These are phyloP conservation scores for Neurospora terricola DNA, from an alignment of 495 filamentous ascomycete genomes.

Conservation along the genomic window DNA sequence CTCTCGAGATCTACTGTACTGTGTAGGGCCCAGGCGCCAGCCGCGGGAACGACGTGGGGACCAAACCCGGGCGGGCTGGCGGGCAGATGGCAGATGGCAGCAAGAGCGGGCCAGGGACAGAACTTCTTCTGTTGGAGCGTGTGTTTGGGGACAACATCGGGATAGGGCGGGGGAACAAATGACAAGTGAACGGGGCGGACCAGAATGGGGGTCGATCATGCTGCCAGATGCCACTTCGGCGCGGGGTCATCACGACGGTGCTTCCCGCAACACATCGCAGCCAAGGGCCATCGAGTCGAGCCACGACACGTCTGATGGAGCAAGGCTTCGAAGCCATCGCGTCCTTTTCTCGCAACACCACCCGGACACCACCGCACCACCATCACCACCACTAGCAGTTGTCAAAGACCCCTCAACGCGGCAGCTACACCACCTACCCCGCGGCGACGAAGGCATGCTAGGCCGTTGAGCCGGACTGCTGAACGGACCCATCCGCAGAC, in stretches of 20 bases:
- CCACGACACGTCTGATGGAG: not conserved
- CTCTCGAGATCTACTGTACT: not conserved
- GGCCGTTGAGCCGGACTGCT: not conserved
- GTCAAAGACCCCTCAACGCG: not conserved
- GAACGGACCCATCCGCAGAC: not conserved
- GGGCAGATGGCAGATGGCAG: constrained; percentile 2
- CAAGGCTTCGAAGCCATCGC: not conserved
- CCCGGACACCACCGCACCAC: not conserved
- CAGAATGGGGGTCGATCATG: not conserved
- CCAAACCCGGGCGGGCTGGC: not conserved
- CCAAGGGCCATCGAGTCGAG: not conserved
- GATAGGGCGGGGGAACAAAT: not conserved
- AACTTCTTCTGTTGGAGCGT: not conserved
- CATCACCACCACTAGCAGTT: not conserved
- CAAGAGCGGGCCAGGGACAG: not conserved
- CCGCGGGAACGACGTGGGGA: constrained; percentile 1
- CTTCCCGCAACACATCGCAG: not conserved
- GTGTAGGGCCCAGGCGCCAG: not conserved
- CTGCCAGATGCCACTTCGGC: not conserved
- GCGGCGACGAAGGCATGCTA: not conserved
- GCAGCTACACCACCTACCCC: not conserved
- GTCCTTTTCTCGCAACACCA: not conserved
- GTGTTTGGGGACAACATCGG: not conserved
- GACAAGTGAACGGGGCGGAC: not conserved
- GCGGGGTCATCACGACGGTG: not conserved